Conservation (phyloP, 1,284 basidiomycete genomes). For the Trametes pubescens region DNA sequence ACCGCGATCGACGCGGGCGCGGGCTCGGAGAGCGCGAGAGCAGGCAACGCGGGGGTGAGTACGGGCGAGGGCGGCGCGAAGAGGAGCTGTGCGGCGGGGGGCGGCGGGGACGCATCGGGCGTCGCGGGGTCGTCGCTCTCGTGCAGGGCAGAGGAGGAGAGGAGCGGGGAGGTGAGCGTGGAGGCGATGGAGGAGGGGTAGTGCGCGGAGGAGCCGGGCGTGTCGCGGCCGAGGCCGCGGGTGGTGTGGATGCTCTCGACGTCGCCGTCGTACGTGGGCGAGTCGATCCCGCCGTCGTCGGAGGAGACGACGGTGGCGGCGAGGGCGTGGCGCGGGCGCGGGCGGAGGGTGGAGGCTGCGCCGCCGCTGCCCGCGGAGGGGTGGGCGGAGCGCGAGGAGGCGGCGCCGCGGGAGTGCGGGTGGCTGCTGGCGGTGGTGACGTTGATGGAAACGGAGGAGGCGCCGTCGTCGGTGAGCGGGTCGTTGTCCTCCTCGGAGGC, state of each 20-base stretch:
- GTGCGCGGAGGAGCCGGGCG: slow-evolving; percentile 38
- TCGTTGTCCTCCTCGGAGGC: slow-evolving; percentile 87
- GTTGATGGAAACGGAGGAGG: slow-evolving; percentile 57
- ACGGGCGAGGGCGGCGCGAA: slow-evolving; percentile 17
- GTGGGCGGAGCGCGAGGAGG: slow-evolving; percentile 28
- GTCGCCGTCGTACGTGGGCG: slow-evolving; percentile 91
- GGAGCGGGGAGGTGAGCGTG: slow-evolving; percentile 57
- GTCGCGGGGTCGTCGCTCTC: slow-evolving; percentile 29
- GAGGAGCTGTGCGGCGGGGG: background rate
- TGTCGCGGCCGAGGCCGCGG: slow-evolving; percentile 49
- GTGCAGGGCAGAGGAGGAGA: slow-evolving; percentile 30
- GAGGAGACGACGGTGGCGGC: slow-evolving; percentile 70
- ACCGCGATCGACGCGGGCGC: slow-evolving; percentile 51
- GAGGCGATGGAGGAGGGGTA: slow-evolving; percentile 52
- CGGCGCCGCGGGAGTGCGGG: slow-evolving; percentile 34
- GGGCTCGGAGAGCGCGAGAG: slow-evolving; percentile 44
- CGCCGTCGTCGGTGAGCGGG: slow-evolving; percentile 77
- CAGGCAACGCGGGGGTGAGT: slow-evolving; percentile 57
- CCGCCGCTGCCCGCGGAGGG: slow-evolving; percentile 14
- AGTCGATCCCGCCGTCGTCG: slow-evolving; percentile 74
- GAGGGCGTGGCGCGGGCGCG: slow-evolving; percentile 32
- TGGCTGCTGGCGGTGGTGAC: slow-evolving; percentile 41
- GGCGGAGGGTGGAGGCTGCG: slow-evolving; percentile 8
- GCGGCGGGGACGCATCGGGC: slow-evolving; percentile 32
- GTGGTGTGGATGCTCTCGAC: slow-evolving; percentile 82